Base-by-base conservation (phyloP, 192 early-diverging fungal species). In the Umbelopsis vinacea region DNA sequence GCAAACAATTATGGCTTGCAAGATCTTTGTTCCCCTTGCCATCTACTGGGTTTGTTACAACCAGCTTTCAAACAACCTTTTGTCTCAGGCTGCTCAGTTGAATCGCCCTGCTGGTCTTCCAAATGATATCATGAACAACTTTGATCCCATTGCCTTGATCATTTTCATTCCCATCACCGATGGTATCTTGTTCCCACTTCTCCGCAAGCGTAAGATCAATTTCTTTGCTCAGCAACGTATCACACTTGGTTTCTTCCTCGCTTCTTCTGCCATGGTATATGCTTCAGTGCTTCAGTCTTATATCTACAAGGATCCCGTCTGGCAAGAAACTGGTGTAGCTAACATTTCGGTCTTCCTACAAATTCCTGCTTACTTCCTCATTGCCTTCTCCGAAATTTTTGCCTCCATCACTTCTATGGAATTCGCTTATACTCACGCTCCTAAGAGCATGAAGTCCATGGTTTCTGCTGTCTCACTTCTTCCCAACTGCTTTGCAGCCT, bases 351-450 rank as follows among this genome's bases (percentile, higher is more conserved):
- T 87, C 4, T 85, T 73, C 12, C 55, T 86, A 5, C 89, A 90
- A 69, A 76, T 87, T 22, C 89, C 89, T 17, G 77, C 76, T 12
- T 90, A 90, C 70, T 48, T 86, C 6, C 74, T 90, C 9, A 77
- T 90, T 26, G 87, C 87, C 4, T 79, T 87, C 17, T 74, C 84
- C 6, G 86, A 90, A 26, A 85, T 89, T 57, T 85, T 90, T 69
- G 86, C 88, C 12, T 88, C 85, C 21, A 83, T 89, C 48, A 89
- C 89, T 4, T 86, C 86, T n/a, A 84, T 90, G 63, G 89, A 90
- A 80, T 90, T 85, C 57, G 86, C 89, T 10, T 90, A 84, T 76
- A 87, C 82, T 55, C 79, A 81, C 24, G 89, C 89, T 21, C 89
- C 89, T 19, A 82, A 83, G 67, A 77, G 74, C 15, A 89, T 89